Base-by-base conservation (phyloP, 345 rosid genomes). In the Tarenaya hassleriana region DNA sequence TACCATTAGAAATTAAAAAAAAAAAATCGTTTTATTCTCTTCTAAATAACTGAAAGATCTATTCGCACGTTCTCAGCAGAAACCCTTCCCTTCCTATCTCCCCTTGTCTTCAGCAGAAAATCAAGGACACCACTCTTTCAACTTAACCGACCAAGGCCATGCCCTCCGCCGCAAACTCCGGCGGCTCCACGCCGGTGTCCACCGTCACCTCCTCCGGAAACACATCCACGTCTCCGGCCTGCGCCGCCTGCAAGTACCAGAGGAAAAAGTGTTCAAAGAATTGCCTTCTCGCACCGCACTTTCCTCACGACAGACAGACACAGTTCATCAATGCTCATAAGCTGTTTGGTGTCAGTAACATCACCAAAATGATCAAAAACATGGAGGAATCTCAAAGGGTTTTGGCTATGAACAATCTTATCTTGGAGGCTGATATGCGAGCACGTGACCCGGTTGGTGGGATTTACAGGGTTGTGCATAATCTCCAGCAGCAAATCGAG, bases 161-260 rank as follows among this genome's bases (percentile, higher is more conserved):
- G 29, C 29, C 2, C 29, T 2, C 5, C 29, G 5, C 29, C 29
- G 5, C 29, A 24, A 24, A 24, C 29, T 24, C 29, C 29, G 2
- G 3, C 29, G 29, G 3, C 29, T 24, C 29, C 29, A 24, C 5
- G 3, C 3, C 29, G 3, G 29, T 2, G 5, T 24, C 2, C 29
- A n/a, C n/a, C n/a, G n/a, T n/a, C n/a, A n/a, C n/a, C n/a, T n/a
- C n/a, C n/a, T n/a, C n/a, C n/a, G n/a, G n/a, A n/a, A n/a, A n/a
- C n/a, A n/a, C n/a, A n/a, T 5, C 29, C 2, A 24, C 5, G 29
- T 35, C 13, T 10, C 10, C 2, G n/a, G 11, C 71, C 10, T 71
- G 71, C 16, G 75, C 75, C 6, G 68, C 75, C 2, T 71, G 75
- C 71, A 66, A 57, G 44, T 61, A 66, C 60, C 71, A 56, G 40